phyloP scores from a whole-genome alignment of 1,139 yeast genomes.

The Saccharomyces pastorianus region DNA sequence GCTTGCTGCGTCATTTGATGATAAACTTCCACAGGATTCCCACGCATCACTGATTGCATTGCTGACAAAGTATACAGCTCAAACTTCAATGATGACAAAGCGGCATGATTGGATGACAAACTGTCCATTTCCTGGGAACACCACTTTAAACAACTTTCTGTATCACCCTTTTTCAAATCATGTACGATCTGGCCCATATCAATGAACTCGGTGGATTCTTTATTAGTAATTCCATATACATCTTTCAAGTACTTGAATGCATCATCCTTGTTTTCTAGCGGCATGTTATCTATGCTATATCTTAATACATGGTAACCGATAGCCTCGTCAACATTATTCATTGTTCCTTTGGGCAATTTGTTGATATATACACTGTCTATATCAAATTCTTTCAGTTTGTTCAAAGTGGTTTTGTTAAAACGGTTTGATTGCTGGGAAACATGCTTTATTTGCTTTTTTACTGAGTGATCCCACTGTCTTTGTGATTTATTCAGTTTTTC shows the following conservation, averaged over 20 bases:
- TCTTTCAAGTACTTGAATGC: slow-evolving; percentile 19
- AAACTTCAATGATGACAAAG: slow-evolving; percentile 10
- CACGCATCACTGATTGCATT: slow-evolving; percentile 16
- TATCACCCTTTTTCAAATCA: slow-evolving; percentile 20
- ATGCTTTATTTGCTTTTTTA: slow-evolving; percentile 25
- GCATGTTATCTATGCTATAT: slow-evolving; percentile 20
- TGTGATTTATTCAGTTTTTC: slow-evolving; percentile 25
- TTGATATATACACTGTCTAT: slow-evolving; percentile 35
- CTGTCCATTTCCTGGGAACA: slow-evolving; percentile 10
- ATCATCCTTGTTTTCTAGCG: slow-evolving; percentile 11
- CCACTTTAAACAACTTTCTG: slow-evolving; percentile 24
- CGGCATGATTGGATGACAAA: slow-evolving; percentile 1
- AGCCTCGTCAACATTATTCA: slow-evolving; percentile 20
- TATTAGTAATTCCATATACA: slow-evolving; percentile 19
- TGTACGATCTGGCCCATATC: slow-evolving; percentile 25
- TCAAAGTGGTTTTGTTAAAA: slow-evolving; percentile 31
- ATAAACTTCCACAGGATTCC: slow-evolving; percentile 16
- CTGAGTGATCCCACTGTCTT: slow-evolving; percentile 28
- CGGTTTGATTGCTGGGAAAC: slow-evolving; percentile 23
- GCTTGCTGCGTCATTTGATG: slow-evolving; percentile 12
- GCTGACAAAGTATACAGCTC: slow-evolving; percentile 23
- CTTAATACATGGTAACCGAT: slow-evolving; percentile 27
- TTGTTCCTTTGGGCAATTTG: slow-evolving; percentile 25
- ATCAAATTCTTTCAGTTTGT: slow-evolving; percentile 33
- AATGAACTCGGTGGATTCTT: slow-evolving; percentile 17